Percentiles rank a stretch among this genome's conserved stretches.
Conservation (phyloP, 2,329 filamentous ascomycete genomes). For the Saccharata proteae region DNA sequence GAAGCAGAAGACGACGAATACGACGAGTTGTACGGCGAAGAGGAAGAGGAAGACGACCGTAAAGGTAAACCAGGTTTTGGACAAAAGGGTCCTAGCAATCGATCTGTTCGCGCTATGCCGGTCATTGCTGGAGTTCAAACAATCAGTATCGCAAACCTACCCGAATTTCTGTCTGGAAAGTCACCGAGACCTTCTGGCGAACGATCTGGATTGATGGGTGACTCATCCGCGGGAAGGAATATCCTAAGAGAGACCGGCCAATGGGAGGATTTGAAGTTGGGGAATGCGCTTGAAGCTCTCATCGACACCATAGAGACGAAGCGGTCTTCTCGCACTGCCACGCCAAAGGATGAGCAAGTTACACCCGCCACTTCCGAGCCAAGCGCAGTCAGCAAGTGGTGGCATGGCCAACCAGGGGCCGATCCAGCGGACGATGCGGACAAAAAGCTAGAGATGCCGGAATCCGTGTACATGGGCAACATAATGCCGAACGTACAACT, state of each 20-base stretch:
- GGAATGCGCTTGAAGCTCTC: slow-evolving; percentile 20
- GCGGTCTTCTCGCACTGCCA: no score
- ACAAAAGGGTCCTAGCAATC: slow-evolving; percentile 12
- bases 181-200: not conserved
- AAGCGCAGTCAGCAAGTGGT: no score
- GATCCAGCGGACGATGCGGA: no score
- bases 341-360: no score
- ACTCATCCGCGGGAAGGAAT: not conserved
- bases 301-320: slow-evolving; percentile 22
- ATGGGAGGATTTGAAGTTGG: slow-evolving; percentile 25
- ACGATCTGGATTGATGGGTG: not conserved
- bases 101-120: not conserved
- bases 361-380: slow-evolving; percentile 9
- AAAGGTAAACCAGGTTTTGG: slow-evolving; percentile 11
- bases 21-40: slow-evolving; percentile 33
- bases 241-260: slow-evolving; percentile 11
- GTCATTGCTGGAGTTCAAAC: not conserved
- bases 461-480: no score
- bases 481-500: slow-evolving; percentile 13
- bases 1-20: slow-evolving; percentile 34
- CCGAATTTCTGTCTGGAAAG: not conserved
- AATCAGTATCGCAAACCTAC: not conserved
- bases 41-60: slow-evolving; percentile 24
- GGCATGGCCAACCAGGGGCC: no score
- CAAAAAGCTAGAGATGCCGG: no score